Base-by-base conservation (phyloP, 306 rosid species). In the Ammopiptanthus mongolicus region DNA sequence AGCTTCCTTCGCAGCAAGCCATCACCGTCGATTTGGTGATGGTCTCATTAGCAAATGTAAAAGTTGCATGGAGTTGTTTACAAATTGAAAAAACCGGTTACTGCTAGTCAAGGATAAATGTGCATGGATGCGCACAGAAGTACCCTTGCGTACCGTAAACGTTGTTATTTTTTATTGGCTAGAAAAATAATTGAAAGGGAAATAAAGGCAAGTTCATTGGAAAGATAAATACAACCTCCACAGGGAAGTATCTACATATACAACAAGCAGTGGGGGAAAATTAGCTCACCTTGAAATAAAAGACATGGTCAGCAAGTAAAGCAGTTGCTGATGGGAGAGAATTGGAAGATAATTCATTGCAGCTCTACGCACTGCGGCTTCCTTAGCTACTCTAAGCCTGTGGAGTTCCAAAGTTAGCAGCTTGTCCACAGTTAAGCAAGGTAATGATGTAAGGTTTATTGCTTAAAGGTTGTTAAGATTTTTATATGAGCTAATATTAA, bases 361-460 rank as follows among this genome's bases (percentile, higher is more conserved):
- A 81, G 99, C 99, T 85, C 99, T 90, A 18, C 99, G 97, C n/a
- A 92, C 93, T 9, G 99, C 99, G 64, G 99, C 99, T 81, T 90
- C 99, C 81, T 86, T 95, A 75, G 99, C 99, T 80, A 95, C 91
- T 63, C 75, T 80, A 66, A 95, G 97, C 99, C 99, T 87, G 90
- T 69, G 99, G 97, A 81, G 99, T 95, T 82, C 93, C 99, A 74
- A 95, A 92, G 83, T 95, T 95, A 81, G 99, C 99, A 84, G 99
- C 99, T 84, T 95, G 98, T 75, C 99, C 99, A 74, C 99, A 95
- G 80, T 87, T 95, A 81, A 95, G n/a, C n/a, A n/a, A n/a, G n/a
- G n/a, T n/a, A n/a, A n/a, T n/a, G n/a, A n/a, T n/a, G n/a, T n/a
- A n/a, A n/a, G n/a, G n/a, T n/a, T n/a, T n/a, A n/a, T n/a, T n/a